Base-by-base conservation (phyloP, 2,329 filamentous ascomycete species). In the Sporothrix pallida region DNA sequence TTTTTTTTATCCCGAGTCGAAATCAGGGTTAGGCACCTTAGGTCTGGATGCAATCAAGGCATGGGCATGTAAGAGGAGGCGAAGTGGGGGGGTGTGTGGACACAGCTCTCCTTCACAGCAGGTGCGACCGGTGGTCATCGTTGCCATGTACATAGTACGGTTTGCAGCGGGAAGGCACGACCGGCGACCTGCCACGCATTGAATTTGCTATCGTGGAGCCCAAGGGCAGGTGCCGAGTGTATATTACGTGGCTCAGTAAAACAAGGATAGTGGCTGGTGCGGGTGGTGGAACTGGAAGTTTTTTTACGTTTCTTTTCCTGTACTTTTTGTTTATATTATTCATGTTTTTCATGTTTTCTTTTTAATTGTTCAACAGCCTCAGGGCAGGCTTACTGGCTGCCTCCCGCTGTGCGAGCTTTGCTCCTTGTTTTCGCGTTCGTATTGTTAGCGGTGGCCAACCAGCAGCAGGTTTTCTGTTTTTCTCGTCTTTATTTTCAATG, bases 201-300 rank as follows among this genome's bases (percentile, higher is more conserved):
- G 42, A 10, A 10, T 15, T 48, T 15, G 46, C 37, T 26, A 67
- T 67, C 62, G 62, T 67, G 62, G 62, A 67, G 62, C 62, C 42
- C 20, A 67, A 69, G 31, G 31, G 48, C 15, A 54, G 46, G 26
- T 67, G 44, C 44, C 20, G 62, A 46, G 6, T 15, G 13, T 20
- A 52, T 68, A 23, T 52, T 37, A 44, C 67, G 67, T 69, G 67
- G 67, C 67, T 23, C 46, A 52, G 26, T 69, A 31, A 68, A 69
- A 54, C 26, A 54, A 50, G 65, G 65, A 52, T n/a, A n/a, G 65
- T 68, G 65, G 23, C 65, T 68, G 65, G 62, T 48, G 62, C 62
- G 56, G 12, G 56, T 60, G 56, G 42, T 46, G 42, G n/a, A 65
- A 7, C 60, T 67, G 20, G 42, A 15, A 6, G 62, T 26, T 6